Evolutionary conservation across 2,329 filamentous ascomycete genomes (phyloP), one percentile per base, ranked within the genome.

Genomic region (Apiospora aurea): DNA sequence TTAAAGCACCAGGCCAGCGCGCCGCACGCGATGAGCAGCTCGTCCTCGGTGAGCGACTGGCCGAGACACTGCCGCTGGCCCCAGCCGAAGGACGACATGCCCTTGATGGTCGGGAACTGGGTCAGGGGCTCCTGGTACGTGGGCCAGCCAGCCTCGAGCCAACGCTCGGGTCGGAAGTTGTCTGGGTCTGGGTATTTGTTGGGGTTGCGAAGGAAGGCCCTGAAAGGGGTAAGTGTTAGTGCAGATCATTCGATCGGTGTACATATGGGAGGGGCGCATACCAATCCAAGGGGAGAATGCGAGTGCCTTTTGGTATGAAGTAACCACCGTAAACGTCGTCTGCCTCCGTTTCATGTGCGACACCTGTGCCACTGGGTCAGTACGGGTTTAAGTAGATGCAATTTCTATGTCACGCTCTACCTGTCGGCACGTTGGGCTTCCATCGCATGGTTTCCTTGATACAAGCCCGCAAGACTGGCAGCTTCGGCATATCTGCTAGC

Each of bases 1-100:
- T 79, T 80, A 72, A 82, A 82, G 67, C 77, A 79, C 81, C 81
- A 89, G 71, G 76, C 80, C 21, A 88, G 77, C 16, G 84, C 84
- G 29, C 86, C 85, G 72, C 86, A 87, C 0, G 85, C 85, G 6
- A 87, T 82, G 8, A 88, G 75, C n/a, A 85, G 79, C 75, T 87
- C 85, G 70, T 86, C 84, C 71, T 82, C 80, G 10, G 81, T 82
- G 16, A 83, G 72, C 1, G 77, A 77, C 74, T 80, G 79, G n/a
- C 81, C 81, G 2, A 82, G 74, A 61, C 81, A 82, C 66, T 82
- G 81, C 4, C 88, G 82, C 66, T 87, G 82, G 3, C 87, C 87
- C 79, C 87, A 88, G 18, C 87, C 88, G 72, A 89, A 89, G 43
- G 86, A 85, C 11, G 84, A 83, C 77, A 85, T 84, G 76, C 87